A percentile compares a stretch with the other conserved stretches of the same genome.
Evolutionary conservation across 345 rosid genomes (phyloP).

Genomic region (Rhizophora mangle): DNA sequence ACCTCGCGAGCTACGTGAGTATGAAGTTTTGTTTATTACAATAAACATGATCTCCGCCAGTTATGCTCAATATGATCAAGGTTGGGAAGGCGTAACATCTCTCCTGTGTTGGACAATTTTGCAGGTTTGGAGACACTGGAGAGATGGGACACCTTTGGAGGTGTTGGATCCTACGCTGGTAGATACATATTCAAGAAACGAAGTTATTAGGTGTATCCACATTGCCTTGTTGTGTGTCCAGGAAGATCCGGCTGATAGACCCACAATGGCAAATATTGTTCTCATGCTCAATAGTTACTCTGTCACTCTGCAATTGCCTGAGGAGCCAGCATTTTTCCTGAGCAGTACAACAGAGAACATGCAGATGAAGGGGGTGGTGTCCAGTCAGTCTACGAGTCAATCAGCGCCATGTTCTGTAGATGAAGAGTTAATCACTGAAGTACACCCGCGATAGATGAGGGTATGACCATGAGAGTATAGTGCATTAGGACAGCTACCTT

Average conservation of each 20-base stretch:
- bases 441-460: slow-evolving; percentile 34
- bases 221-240: too few species aligned
- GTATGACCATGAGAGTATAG: background rate
- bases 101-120: background rate
- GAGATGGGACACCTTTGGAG: background rate
- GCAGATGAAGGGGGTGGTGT: background rate
- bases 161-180: too few species aligned
- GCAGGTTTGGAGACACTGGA: slow-evolving; percentile 36
- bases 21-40: background rate
- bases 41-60: background rate
- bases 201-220: too few species aligned
- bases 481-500: background rate
- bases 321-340: slow-evolving; percentile 24
- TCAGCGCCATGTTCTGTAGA: slow-evolving; percentile 29
- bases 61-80: background rate
- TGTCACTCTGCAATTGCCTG: slow-evolving; percentile 16
- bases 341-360: background rate
- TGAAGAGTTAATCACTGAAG: slow-evolving; percentile 29
- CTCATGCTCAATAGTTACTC: slow-evolving; percentile 9
- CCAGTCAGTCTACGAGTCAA: slow-evolving; percentile 22
- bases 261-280: too few species aligned
- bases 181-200: too few species aligned
- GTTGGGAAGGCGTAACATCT: background rate
- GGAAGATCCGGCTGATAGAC: too few species aligned
- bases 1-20: slow-evolving; percentile 25